These are phyloP conservation scores for Puccinia polysora DNA, from an alignment of 1,284 basidiomycete species.

Conservation along the genomic window DNA sequence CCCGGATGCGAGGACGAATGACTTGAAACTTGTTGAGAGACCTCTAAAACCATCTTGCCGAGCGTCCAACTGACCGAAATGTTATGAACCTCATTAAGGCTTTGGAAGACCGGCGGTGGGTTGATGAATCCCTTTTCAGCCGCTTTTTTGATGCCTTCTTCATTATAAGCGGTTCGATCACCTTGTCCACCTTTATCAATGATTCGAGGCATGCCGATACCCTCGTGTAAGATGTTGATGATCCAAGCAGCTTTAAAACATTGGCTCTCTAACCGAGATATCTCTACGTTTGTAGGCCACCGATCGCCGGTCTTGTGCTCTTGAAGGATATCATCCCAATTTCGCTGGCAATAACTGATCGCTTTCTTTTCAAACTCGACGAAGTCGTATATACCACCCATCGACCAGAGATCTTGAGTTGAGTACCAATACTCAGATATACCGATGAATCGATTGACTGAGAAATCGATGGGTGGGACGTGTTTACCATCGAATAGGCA, in stretches of 20 bases:
- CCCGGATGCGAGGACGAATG: neutral
- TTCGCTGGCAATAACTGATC: slow-evolving; percentile 71
- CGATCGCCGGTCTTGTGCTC: slow-evolving; percentile 60
- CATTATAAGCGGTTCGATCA: slow-evolving; percentile 58
- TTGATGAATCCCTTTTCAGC: slow-evolving; percentile 57
- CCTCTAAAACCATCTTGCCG: slow-evolving; percentile 96
- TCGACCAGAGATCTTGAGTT: slow-evolving; percentile 76
- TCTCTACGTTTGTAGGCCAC: slow-evolving; percentile 60
- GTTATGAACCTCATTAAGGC: slow-evolving; percentile 80
- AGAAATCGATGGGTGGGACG: slow-evolving; percentile 60
- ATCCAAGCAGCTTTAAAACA: slow-evolving; percentile 99
- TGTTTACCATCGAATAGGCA: slow-evolving; percentile 98
- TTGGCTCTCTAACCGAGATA: slow-evolving; percentile 84
- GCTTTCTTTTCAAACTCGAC: slow-evolving; percentile 93
- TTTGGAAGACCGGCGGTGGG: slow-evolving; percentile 70
- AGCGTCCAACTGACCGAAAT: slow-evolving; percentile 96
- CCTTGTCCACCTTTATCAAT: slow-evolving; percentile 69
- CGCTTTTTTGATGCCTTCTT: slow-evolving; percentile 63
- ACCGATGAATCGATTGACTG: slow-evolving; percentile 68
- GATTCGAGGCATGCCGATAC: slow-evolving; percentile 87
- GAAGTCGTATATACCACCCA: slow-evolving; percentile 88
- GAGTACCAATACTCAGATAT: slow-evolving; percentile 99
- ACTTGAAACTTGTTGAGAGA: slow-evolving; percentile 52
- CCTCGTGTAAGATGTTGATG: slow-evolving; percentile 90
- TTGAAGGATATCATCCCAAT: slow-evolving; percentile 71